phyloP scores from a whole-genome alignment of 345 rosid species.

The Viola odorata region DNA sequence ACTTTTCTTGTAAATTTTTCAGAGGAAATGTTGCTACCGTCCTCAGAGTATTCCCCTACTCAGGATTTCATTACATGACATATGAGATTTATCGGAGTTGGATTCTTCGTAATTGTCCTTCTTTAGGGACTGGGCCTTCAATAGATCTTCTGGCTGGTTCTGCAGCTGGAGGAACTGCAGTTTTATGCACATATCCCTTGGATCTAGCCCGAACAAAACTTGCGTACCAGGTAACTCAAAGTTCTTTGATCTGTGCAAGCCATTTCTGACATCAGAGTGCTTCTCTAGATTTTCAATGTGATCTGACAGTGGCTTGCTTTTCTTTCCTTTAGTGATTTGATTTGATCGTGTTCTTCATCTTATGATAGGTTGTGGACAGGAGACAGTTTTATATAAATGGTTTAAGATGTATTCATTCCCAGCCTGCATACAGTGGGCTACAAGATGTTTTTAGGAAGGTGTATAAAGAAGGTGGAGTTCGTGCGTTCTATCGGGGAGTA shows the following conservation, averaged over 20 bases:
- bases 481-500: conserved; percentile 78
- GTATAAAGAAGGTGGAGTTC: conserved; percentile 78
- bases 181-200: conserved; percentile 85
- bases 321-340: too few species aligned
- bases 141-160: conserved; percentile 95
- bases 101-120: conserved; percentile 63
- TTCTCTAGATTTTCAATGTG: too few species aligned
- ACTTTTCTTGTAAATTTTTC: conserved; percentile 12
- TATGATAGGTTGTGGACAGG: conserved; percentile 49
- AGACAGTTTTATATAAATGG: conserved; percentile 33
- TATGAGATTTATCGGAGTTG: conserved; percentile 87
- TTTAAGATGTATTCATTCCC: conserved; percentile 35
- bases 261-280: too few species aligned
- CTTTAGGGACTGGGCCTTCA: conserved; percentile 77
- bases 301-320: too few species aligned
- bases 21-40: conserved; percentile 99
- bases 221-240: conserved; percentile 74
- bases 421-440: conserved; percentile 62
- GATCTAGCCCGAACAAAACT: conserved; percentile 96
- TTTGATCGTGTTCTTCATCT: conserved; percentile 11
- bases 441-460: conserved; percentile 64
- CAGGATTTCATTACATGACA: conserved; percentile 93
- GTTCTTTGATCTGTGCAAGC: too few species aligned
- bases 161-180: conserved; percentile 95
- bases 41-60: conserved; percentile 86